Conservation (phyloP, 1,139 yeast genomes). For the Debaryomyces udenii region DNA sequence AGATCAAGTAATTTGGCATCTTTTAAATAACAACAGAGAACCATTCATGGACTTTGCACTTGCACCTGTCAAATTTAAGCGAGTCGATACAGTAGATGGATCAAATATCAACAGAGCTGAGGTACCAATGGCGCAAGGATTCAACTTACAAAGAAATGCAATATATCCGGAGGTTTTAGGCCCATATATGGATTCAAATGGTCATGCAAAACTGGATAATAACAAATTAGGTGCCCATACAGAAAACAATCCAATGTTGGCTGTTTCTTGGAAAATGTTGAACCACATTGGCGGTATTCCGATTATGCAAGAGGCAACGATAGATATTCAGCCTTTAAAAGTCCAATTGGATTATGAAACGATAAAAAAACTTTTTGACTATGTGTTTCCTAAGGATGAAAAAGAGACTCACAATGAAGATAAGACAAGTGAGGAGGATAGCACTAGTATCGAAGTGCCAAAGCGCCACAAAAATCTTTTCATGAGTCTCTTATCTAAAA, state of each 20-base stretch:
- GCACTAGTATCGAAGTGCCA: constrained; percentile 3
- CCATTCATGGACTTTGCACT: constrained; percentile 78
- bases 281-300: constrained; percentile 88
- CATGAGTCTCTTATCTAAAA: neutral
- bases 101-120: constrained; percentile 63
- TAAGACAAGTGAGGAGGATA: constrained; percentile 7
- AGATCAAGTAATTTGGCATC: constrained; percentile 73
- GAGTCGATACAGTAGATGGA: constrained; percentile 57
- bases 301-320: constrained; percentile 47
- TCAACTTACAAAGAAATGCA: constrained; percentile 63
- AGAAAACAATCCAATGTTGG: constrained; percentile 42
- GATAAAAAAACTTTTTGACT: constrained; percentile 62
- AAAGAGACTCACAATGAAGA: constrained; percentile 1
- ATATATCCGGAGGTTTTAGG: constrained; percentile 72
- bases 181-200: constrained; percentile 40
- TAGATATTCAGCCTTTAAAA: constrained; percentile 69
- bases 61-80: constrained; percentile 61
- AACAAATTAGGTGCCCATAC: constrained; percentile 10
- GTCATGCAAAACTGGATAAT: constrained; percentile 2
- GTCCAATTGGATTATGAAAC: constrained; percentile 74
- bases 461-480: constrained; percentile 4
- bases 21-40: constrained; percentile 58
- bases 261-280: constrained; percentile 70
- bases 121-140: constrained; percentile 68
- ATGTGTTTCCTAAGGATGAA: constrained; percentile 59